Conservation (phyloP, 2,329 filamentous ascomycete species). For the Botrytis sinoallii region DNA sequence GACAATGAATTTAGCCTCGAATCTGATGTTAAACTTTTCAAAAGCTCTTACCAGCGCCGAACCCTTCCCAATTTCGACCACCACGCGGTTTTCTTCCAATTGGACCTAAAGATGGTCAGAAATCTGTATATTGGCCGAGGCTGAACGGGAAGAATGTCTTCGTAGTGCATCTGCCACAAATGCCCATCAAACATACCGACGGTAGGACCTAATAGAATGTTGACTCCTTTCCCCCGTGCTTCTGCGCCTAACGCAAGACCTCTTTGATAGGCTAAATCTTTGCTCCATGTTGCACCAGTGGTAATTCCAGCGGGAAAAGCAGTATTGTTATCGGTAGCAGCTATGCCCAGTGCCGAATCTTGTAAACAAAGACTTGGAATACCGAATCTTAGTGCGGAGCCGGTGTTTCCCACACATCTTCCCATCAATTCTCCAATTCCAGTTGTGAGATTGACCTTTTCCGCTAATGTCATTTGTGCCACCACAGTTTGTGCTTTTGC, state of each 20-base stretch:
- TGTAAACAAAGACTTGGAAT: constrained; percentile 71
- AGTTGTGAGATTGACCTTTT: constrained; percentile 75
- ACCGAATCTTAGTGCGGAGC: constrained; percentile 65
- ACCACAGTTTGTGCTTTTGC: constrained; percentile 66
- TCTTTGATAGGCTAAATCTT: constrained; percentile 65
- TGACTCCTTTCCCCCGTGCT: constrained; percentile 69
- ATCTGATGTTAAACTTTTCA: background rate
- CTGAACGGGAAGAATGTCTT: background rate
- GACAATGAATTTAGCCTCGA: background rate
- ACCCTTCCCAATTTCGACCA: constrained; percentile 74
- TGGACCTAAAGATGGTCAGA: constrained; percentile 47
- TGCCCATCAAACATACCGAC: constrained; percentile 41
- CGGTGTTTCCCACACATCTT: constrained; percentile 73
- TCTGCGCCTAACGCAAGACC: constrained; percentile 68
- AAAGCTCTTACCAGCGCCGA: constrained; percentile 45
- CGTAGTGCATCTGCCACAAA: too few species aligned
- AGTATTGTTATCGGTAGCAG: constrained; percentile 70
- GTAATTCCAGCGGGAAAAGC: constrained; percentile 80
- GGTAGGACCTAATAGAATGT: constrained; percentile 59
- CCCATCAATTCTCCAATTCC: constrained; percentile 70
- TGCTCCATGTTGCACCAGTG: constrained; percentile 71
- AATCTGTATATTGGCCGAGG: background rate
- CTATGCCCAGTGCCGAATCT: constrained; percentile 68
- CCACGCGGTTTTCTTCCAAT: constrained; percentile 69
- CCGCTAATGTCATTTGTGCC: constrained; percentile 72